Base-by-base conservation (phyloP, 202 grass and related monocot genomes). In the Panicum hallii region DNA sequence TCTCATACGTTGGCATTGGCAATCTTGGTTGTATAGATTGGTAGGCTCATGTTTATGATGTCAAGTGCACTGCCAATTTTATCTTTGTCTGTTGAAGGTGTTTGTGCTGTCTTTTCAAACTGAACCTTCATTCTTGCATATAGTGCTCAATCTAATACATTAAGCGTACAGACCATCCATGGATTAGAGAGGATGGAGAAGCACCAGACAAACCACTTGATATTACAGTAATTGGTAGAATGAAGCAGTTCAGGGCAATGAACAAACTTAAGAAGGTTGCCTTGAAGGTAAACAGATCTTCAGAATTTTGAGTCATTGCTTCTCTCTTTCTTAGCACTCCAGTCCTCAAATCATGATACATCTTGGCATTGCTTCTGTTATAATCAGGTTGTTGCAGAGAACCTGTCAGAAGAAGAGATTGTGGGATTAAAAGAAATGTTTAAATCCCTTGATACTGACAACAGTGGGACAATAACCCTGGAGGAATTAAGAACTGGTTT, bases 221-320 rank as follows among this genome's bases (percentile, higher is more conserved):
- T 79, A 93, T 90, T 76, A 91, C 95, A 43, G 95, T 95, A 56
- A 79, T 97, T 34, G 87, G 77, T 84, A 94, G 95, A 93, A 97
- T 97, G 92, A 97, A 97, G 71, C 95, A 97, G 80, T 97, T 97
- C 79, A 94, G 92, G 76, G 95, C 95, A 20, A 97, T 97, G 95
- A 97, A 97, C 84, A 97, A 97, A 57, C 95, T 97, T 63, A 97
- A 97, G 88, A 97, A 97, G 87, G 89, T 94, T 56, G 95, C 95
- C 63, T 85, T 97, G 84, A 97, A 97, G 95, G 95, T 97, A 67
- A 63, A 42, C 5, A 3, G 28, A 74, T 43, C 16, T 28, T 85
- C 64, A 70, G 2, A 34, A 23, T 63, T 46, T 46, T 62, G 14
- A 83, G 64, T 50, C 10, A 42, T 9, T 8, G 20, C 34, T 36